Percentiles rank a stretch among this genome's conserved stretches.
These are phyloP conservation scores for Knoxia roxburghii DNA, from an alignment of 257 asterid genomes.

Conservation along the genomic window DNA sequence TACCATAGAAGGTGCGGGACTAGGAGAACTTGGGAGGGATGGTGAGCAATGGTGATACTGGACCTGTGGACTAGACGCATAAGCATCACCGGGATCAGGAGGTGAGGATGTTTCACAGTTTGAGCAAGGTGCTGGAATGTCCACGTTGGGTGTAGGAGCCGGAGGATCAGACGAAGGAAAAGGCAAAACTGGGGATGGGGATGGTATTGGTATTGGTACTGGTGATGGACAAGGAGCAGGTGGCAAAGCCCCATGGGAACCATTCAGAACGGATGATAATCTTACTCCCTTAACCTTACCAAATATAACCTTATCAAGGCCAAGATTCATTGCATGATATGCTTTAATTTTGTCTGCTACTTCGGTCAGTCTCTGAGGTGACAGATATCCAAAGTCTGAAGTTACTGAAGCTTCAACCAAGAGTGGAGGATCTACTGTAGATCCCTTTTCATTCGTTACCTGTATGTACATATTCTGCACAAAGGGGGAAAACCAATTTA, in stretches of 20 bases:
- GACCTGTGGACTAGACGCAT: constrained; percentile 25
- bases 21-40: constrained; percentile 27
- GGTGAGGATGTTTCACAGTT: constrained; percentile 27
- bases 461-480: constrained; percentile 53
- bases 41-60: constrained; percentile 18
- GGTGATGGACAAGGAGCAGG: constrained; percentile 48
- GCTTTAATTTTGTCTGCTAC: constrained; percentile 54
- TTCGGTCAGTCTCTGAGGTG: constrained; percentile 59
- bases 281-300: constrained; percentile 77
- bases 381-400: constrained; percentile 35
- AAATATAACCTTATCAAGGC: constrained; percentile 65
- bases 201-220: constrained; percentile 38
- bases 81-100: constrained; percentile 21
- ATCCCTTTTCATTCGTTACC: constrained; percentile 61
- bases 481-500: constrained; percentile 6
- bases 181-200: constrained; percentile 5
- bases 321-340: constrained; percentile 60
- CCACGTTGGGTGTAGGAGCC: constrained; percentile 16
- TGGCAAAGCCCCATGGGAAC: constrained; percentile 36
- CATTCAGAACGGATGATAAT: constrained; percentile 55
- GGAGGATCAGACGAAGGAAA: constrained; percentile 13
- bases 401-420: constrained; percentile 65
- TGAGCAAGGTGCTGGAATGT: constrained; percentile 27
- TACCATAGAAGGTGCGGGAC: constrained; percentile 28
- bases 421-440: constrained; percentile 75